Evolutionary conservation across 352 stramenopile genomes (phyloP).

Genomic region (Plasmopara halstedii): DNA sequence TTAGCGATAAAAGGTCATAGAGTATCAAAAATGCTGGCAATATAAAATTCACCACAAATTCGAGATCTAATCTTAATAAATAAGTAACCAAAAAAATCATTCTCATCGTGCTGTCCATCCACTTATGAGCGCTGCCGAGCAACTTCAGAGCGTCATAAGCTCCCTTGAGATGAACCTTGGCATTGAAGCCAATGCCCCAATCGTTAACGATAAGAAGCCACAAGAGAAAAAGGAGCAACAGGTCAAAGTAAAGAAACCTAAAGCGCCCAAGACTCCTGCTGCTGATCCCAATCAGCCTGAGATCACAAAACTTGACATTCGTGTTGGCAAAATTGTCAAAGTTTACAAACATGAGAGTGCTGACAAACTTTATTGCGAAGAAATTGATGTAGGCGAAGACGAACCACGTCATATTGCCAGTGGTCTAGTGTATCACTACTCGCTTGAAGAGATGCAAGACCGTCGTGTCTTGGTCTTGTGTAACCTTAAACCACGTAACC

Average conservation of each 20-base stretch:
- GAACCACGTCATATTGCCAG: constrained; percentile 80
- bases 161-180: constrained; percentile 67
- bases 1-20: too few relatives aligned
- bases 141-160: constrained; percentile 63
- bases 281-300: constrained; percentile 60
- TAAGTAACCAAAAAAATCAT: too few relatives aligned
- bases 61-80: too few relatives aligned
- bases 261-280: constrained; percentile 33
- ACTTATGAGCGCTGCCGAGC: constrained; percentile 38
- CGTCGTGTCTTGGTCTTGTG: constrained; percentile 82
- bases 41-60: too few relatives aligned
- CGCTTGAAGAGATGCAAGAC: constrained; percentile 82
- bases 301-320: constrained; percentile 90
- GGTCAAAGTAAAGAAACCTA: constrained; percentile 31
- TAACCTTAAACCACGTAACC: constrained; percentile 88
- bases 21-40: too few relatives aligned
- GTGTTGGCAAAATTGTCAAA: constrained; percentile 87
- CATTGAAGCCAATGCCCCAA: constrained; percentile 57
- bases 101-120: too few relatives aligned
- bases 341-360: constrained; percentile 88
- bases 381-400: constrained; percentile 89
- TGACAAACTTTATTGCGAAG: constrained; percentile 90
- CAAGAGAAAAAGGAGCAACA: constrained; percentile 30
- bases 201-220: constrained; percentile 23
- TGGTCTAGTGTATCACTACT: constrained; percentile 82